Percentiles rank a stretch among this genome's conserved stretches.
phyloP scores from a whole-genome alignment of 495 filamentous ascomycete species.

The Aspergillus asperescens region DNA sequence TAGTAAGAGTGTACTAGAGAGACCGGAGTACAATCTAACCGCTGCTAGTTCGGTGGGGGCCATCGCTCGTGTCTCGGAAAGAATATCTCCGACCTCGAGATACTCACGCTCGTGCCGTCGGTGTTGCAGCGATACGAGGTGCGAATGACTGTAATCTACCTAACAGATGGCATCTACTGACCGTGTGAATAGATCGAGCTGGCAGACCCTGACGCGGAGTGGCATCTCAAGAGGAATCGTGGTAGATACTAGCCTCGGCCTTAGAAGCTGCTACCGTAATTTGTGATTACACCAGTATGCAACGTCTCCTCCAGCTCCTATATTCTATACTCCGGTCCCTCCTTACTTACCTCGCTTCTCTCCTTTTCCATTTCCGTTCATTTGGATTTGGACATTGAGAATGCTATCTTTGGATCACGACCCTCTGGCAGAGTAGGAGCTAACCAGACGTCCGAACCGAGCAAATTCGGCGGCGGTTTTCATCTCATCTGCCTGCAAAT shows the following conservation, averaged over 20 bases:
- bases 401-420: neutral
- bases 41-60: slow-evolving; percentile 30
- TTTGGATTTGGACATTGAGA: too few species aligned
- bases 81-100: slow-evolving; percentile 22
- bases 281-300: too few species aligned
- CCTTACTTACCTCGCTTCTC: too few species aligned
- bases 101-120: slow-evolving; percentile 23
- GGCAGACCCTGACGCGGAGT: neutral
- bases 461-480: neutral
- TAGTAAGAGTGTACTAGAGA: too few species aligned
- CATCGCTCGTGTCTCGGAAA: slow-evolving; percentile 24
- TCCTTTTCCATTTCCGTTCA: too few species aligned
- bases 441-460: neutral
- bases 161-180: neutral
- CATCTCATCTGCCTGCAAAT: neutral
- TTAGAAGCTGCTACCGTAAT: too few species aligned
- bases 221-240: slow-evolving; percentile 2
- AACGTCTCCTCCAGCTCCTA: too few species aligned
- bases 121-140: neutral
- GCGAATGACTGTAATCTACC: neutral
- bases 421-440: too few species aligned
- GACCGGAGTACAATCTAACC: too few species aligned
- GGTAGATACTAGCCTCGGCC: too few species aligned
- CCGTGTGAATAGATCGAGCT: neutral
- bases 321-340: too few species aligned